phyloP scores from a whole-genome alignment of 2,329 filamentous ascomycete genomes.

The Hysterium pulicare region DNA sequence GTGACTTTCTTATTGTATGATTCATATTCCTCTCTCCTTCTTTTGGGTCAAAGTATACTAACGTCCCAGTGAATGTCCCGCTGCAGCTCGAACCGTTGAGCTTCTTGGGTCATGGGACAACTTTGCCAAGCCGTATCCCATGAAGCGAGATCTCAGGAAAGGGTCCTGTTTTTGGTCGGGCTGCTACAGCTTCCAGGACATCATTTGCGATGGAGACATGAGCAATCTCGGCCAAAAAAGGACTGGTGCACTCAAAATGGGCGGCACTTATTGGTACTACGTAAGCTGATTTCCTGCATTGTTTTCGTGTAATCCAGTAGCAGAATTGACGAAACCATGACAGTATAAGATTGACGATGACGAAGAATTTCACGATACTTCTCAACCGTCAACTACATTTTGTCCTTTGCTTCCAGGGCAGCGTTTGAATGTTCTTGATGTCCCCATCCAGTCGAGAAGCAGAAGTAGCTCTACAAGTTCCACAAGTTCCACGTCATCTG shows the following conservation, averaged over 20 bases:
- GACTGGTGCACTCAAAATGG: conserved; percentile 83
- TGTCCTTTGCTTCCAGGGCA: conserved; percentile 90
- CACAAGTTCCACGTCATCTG: conserved; percentile 54
- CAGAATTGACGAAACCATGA: conserved; percentile 13
- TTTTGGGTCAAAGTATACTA: conserved; percentile 21
- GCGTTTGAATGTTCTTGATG: conserved; percentile 75
- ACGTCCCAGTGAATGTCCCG: conserved; percentile 31
- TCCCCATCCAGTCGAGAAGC: conserved; percentile 64
- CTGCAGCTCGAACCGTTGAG: conserved; percentile 64
- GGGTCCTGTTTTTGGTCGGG: conserved; percentile 79
- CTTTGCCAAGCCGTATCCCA: conserved; percentile 72
- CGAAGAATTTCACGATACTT: conserved; percentile 70
- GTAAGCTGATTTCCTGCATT: conserved; percentile 51
- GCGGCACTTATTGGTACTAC: conserved; percentile 92
- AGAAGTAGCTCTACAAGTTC: conserved; percentile 67
- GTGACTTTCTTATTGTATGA: conserved; percentile 57
- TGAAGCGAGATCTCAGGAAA: conserved; percentile 75
- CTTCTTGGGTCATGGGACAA: conserved; percentile 95
- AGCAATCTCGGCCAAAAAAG: conserved; percentile 54
- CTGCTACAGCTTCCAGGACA: conserved; percentile 81
- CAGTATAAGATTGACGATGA: conserved; percentile 82
- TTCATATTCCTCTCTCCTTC: conserved; percentile 11
- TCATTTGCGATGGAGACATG: conserved; percentile 72
- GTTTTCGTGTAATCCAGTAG: not conserved
- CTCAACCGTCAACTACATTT: conserved; percentile 68